These are phyloP conservation scores for Acanthamoeba lenticulata DNA, from an alignment of 208 protist species.

Conservation along the genomic window DNA sequence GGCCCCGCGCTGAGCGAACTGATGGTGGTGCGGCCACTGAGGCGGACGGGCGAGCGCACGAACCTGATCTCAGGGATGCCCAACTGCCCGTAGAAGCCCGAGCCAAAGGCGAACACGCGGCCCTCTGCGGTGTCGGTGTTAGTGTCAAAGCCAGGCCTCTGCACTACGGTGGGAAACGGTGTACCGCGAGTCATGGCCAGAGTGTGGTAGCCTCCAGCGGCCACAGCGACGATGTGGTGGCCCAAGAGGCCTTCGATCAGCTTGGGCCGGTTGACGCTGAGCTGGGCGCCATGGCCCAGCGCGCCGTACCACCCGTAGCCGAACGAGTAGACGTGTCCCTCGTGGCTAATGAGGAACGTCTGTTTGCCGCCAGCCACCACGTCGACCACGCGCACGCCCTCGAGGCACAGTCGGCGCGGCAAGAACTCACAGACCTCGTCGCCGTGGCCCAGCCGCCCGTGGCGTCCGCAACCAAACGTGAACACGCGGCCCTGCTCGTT, in stretches of 20 bases:
- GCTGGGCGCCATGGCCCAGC: neutral
- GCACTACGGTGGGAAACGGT: neutral
- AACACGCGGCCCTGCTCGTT: slow-evolving; percentile 19
- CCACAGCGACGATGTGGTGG: neutral
- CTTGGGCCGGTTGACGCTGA: neutral
- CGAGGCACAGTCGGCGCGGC: neutral
- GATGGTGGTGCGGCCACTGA: neutral
- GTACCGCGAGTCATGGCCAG: neutral
- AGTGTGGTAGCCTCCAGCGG: slow-evolving; percentile 10
- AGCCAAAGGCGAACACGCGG: neutral
- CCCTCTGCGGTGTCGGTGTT: neutral
- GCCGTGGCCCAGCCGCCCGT: neutral
- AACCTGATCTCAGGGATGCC: slow-evolving; percentile 13
- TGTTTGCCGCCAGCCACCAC: slow-evolving; percentile 11
- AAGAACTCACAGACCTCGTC: slow-evolving; percentile 2
- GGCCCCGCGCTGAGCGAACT: neutral
- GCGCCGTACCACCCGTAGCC: slow-evolving; percentile 33
- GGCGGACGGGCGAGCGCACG: neutral
- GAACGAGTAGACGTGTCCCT: neutral
- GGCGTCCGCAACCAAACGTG: neutral
- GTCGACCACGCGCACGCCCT: neutral
- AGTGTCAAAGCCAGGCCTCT: too few relatives aligned
- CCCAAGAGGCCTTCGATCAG: neutral
- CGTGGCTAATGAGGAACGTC: slow-evolving; percentile 24
- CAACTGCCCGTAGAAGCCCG: slow-evolving; percentile 26